Evolutionary conservation across 2,329 filamentous ascomycete species (phyloP), one percentile per base, ranked within the genome.

Genomic region (Beauveria pseudobassiana): DNA sequence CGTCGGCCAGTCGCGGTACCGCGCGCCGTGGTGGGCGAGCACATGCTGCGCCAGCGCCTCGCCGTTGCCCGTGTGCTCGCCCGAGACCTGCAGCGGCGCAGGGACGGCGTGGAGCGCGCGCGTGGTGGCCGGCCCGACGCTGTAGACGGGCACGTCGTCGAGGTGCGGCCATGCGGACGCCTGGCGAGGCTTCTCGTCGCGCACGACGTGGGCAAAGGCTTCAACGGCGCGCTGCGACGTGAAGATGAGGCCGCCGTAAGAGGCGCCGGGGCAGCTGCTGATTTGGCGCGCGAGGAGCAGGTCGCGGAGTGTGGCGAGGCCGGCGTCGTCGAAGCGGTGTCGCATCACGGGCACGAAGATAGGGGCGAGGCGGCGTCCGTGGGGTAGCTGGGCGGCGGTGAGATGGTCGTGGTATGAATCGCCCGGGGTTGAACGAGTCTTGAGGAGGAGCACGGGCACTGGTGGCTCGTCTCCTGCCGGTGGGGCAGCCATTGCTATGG

Each of bases 171-270:
- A 85, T 46, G 22, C 18, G 5, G 18, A 12, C 26, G n/a, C 61
- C 63, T 28, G 68, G 10, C 48, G 49, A 45, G 24, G 52, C 53
- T 43, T 18, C 40, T 83, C 77, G 38, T 84, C 81, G 16, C 81
- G 75, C 0, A 91, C 80, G 9, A 91, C 75, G 51, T 81, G 77
- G 3, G 83, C 76, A 68, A 95, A 91, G 0, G 88, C 89, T 71
- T 95, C 91, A 2, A 95, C 90, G 1, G 91, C 89, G 54, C 90
- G 82, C 72, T 95, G 91, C 8, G 89, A 93, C 1, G 90, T 95
- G 70, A 95, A 93, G 55, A 95, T 87, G 62, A 93, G 76, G n/a
- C 89, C 90, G 5, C 89, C 89, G 69, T 90, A 93, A 16, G 75
- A 67, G 46, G 73, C 72, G 2, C 70, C 74, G 1, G 68, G 46